Evolutionary conservation across 208 protist species (phyloP), one percentile per base, ranked within the genome.

Genomic region (Leishmania major): DNA sequence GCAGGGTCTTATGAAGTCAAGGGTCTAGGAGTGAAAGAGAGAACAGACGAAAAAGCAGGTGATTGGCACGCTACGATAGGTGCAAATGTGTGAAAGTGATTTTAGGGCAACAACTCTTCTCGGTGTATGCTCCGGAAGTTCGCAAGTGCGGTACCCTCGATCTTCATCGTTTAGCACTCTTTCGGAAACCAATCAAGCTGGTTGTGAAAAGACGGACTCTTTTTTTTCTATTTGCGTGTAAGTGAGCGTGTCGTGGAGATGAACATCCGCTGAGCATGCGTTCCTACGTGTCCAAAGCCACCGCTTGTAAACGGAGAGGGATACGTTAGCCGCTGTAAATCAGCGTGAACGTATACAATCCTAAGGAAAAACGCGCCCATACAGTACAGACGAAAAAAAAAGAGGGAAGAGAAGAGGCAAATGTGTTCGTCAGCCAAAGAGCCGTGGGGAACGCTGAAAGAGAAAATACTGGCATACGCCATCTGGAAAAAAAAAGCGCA

Each of bases 31-130:
- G 40, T n/a, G 17, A 7, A 45, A 51, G 10, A 15, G 40, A 73
- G 69, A 74, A 51, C 79, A 67, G 28, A 85, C 55, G 11, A 81
- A 62, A 75, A 82, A 67, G 45, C 25, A 76, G n/a, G 57, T 55
- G 0, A 82, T 62, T 69, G 64, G 79, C 72, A 78, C 79, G 35
- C 40, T 83, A 74, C 64, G 62, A 49, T 78, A 55, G 78, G 72
- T 73, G 49, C 45, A 78, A 78, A 66, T 78, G 73, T 57, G 60
- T 78, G 72, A 78, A 72, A 40, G 49, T 35, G 60, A 35, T 83
- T 60, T 78, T 31, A 73, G 28, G 35, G 45, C 37, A 3, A 31
- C 59, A 83, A 75, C 53, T 22, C 0, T 22, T 11, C 70, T 0
- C 51, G 13, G 35, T 45, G 59, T 35, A 19, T 71, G 40, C 19